Evolutionary conservation across 2,329 filamentous ascomycete genomes (phyloP).

Genomic region (Alternaria panax): DNA sequence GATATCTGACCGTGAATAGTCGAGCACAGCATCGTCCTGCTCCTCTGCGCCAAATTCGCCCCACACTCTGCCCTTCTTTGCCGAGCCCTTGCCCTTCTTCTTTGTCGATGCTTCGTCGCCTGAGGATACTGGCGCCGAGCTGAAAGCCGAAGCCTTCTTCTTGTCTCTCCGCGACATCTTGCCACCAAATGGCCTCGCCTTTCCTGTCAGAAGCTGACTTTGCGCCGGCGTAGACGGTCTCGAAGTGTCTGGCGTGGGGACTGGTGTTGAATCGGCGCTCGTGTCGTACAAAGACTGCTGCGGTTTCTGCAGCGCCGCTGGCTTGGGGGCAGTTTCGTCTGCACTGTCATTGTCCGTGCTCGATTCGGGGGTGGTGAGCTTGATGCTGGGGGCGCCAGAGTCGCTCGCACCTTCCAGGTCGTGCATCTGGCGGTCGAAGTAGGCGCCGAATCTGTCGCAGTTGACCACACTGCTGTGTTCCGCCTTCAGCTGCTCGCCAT

Average conservation of each 20-base stretch:
- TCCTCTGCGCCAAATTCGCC: constrained; percentile 90
- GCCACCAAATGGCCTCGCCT: constrained; percentile 71
- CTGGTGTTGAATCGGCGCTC: constrained; percentile 74
- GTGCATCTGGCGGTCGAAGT: constrained; percentile 91
- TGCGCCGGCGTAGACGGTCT: constrained; percentile 77
- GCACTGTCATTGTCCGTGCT: constrained; percentile 58
- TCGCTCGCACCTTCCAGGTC: constrained; percentile 73
- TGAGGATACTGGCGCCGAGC: constrained; percentile 73
- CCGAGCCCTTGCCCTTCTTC: constrained; percentile 66
- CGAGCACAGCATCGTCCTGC: constrained; percentile 77
- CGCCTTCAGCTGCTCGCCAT: constrained; percentile 84
- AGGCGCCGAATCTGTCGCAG: constrained; percentile 81
- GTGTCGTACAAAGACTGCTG: constrained; percentile 50
- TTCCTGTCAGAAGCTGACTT: constrained; percentile 73
- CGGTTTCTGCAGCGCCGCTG: constrained; percentile 59
- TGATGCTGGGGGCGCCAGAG: constrained; percentile 46
- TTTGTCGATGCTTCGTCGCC: constrained; percentile 76
- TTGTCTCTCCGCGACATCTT: constrained; percentile 84
- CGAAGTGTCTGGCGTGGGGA: constrained; percentile 76
- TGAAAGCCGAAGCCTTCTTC: constrained; percentile 65
- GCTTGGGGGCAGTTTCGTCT: constrained; percentile 60
- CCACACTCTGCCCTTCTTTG: constrained; percentile 91
- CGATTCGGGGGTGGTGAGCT: constrained; percentile 58
- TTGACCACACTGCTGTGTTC: constrained; percentile 79
- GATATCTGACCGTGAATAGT: constrained; percentile 79